Conservation (phyloP, 176 grass and related monocot genomes). For the Lolium multiflorum region DNA sequence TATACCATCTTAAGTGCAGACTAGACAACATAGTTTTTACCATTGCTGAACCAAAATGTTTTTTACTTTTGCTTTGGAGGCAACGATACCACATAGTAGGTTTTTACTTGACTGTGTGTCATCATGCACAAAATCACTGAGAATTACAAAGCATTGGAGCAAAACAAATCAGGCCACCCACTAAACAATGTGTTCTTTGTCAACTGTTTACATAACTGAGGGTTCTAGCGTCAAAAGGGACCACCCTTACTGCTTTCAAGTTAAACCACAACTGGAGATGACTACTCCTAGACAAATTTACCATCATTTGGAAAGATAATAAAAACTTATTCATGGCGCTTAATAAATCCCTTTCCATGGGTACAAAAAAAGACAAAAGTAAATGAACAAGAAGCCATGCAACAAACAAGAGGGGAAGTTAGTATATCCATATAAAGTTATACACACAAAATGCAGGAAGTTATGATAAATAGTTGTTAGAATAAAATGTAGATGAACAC, state of each 20-base stretch:
- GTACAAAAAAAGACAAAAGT: not conserved
- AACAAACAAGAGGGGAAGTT: not conserved
- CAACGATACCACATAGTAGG: not conserved
- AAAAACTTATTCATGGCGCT: not conserved
- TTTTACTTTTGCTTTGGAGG: constrained; percentile 20
- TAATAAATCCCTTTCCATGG: not conserved
- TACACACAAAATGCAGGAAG: not conserved
- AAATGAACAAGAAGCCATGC: constrained; percentile 14
- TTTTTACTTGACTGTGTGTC: not conserved
- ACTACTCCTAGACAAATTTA: not conserved
- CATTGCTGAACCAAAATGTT: not conserved
- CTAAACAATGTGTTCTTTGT: not conserved
- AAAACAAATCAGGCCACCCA: not conserved
- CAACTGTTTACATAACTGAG: not conserved
- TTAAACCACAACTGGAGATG: not conserved
- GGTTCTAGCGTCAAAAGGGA: not conserved
- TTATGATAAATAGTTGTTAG: not conserved
- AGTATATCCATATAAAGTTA: not conserved
- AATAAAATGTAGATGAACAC: constrained; percentile 15
- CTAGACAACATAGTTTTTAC: constrained; percentile 5
- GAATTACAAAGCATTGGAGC: not conserved
- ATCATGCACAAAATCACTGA: not conserved
- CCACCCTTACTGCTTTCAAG: not conserved
- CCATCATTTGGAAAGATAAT: not conserved
- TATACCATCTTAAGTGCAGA: not conserved